These are phyloP conservation scores for Debaryomyces singareniensis DNA, from an alignment of 1,139 yeast genomes.

Conservation along the genomic window DNA sequence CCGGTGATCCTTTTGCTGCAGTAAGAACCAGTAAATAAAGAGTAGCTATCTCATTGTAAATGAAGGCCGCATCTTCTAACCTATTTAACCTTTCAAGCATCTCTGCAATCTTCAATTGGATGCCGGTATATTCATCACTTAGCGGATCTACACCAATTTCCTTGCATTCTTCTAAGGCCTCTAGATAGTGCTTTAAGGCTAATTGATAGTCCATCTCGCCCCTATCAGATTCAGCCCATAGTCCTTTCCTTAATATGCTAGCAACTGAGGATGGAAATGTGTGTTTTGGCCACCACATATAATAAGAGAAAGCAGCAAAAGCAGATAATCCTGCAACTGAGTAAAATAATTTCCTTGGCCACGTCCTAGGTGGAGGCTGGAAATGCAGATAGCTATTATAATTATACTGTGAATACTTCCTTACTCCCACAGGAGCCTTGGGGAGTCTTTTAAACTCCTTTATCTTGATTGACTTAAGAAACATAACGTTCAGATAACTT, in stretches of 20 bases:
- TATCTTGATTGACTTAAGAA: no score
- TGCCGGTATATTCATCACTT: conserved; percentile 54
- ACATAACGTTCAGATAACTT: no score
- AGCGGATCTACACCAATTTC: conserved; percentile 44
- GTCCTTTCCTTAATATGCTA: conserved; percentile 58
- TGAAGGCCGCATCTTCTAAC: conserved; percentile 55
- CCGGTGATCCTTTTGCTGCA: conserved; percentile 18
- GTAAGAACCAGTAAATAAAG: conserved; percentile 55
- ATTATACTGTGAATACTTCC: conserved; percentile 7
- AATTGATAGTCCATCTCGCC: conserved; percentile 57
- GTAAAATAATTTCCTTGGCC: neutral
- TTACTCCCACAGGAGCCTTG: no score
- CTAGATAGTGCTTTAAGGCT: conserved; percentile 65
- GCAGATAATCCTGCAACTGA: conserved; percentile 23
- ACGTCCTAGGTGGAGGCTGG: conserved; percentile 14
- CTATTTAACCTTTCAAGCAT: conserved; percentile 67
- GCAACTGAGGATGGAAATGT: conserved; percentile 57
- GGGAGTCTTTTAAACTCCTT: no score
- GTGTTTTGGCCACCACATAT: conserved; percentile 58
- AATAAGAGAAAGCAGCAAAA: conserved; percentile 36
- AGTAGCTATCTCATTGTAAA: conserved; percentile 63
- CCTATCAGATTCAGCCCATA: conserved; percentile 78
- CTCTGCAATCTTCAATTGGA: conserved; percentile 80
- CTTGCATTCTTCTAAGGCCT: conserved; percentile 42
- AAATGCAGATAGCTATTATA: conserved; percentile 12